Percentiles rank a stretch among this genome's conserved stretches.
phyloP scores from a whole-genome alignment of 179 eudicot species.

The Spinacia oleracea region DNA sequence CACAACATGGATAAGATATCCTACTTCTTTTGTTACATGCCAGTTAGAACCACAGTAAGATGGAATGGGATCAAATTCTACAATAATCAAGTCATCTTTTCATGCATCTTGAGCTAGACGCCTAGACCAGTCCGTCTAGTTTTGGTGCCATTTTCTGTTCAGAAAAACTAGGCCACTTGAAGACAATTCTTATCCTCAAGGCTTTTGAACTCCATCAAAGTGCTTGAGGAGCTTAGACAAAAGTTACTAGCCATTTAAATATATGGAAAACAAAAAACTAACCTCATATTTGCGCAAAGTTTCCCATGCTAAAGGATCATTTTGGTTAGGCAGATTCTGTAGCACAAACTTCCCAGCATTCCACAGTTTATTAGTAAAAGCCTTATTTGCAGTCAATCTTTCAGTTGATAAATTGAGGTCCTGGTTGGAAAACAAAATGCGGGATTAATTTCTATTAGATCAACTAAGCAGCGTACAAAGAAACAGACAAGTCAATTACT shows the following conservation, averaged over 20 bases:
- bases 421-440: slow-evolving; percentile 40
- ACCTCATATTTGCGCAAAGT: slow-evolving; percentile 70
- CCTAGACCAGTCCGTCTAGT: background rate
- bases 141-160: background rate
- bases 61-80: background rate
- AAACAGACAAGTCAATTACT: background rate
- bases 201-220: background rate
- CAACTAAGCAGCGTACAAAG: background rate
- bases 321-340: slow-evolving; percentile 78
- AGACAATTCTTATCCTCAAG: background rate
- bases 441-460: background rate
- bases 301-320: slow-evolving; percentile 67
- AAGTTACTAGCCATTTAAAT: background rate
- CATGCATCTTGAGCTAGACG: background rate
- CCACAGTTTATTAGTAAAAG: slow-evolving; percentile 98
- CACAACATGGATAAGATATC: background rate
- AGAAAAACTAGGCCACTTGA: background rate
- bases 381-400: slow-evolving; percentile 90
- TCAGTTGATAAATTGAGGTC: slow-evolving; percentile 92
- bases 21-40: background rate
- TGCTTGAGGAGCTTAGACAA: background rate
- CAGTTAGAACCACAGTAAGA: background rate
- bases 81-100: background rate
- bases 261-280: slow-evolving; percentile 16
- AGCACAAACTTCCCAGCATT: slow-evolving; percentile 97